Evolutionary conservation across 352 stramenopile species (phyloP).

Genomic region (Saprolegnia parasitica): DNA sequence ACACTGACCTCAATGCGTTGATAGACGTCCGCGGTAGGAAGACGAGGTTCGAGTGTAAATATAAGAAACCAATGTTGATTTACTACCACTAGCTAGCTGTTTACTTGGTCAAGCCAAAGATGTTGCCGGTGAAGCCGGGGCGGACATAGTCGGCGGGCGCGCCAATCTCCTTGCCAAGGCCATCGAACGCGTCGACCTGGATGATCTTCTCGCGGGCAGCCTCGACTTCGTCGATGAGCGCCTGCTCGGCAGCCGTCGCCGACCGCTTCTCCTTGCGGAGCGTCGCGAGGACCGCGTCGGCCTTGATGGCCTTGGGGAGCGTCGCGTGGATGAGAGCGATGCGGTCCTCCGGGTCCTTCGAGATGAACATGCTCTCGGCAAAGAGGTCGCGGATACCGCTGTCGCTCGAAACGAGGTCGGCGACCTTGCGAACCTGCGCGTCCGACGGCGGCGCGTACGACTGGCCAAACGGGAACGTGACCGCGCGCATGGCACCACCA

Average conservation of each 20-base stretch:
- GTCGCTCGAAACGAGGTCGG: slow-evolving; percentile 67
- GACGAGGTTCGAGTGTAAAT: too few relatives aligned
- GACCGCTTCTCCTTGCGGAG: slow-evolving; percentile 93
- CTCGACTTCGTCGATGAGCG: slow-evolving; percentile 94
- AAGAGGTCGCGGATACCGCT: slow-evolving; percentile 63
- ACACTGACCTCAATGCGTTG: too few relatives aligned
- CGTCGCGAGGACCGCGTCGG: slow-evolving; percentile 87
- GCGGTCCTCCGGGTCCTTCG: slow-evolving; percentile 55
- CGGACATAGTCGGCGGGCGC: slow-evolving; percentile 85
- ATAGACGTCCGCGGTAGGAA: too few relatives aligned
- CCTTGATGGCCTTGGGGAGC: slow-evolving; percentile 84
- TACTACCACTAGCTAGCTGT: neutral
- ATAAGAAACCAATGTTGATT: too few relatives aligned
- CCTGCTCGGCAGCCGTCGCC: slow-evolving; percentile 90
- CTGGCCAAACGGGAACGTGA: slow-evolving; percentile 94
- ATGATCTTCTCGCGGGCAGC: slow-evolving; percentile 94
- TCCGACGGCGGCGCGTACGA: slow-evolving; percentile 90
- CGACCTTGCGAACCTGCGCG: slow-evolving; percentile 67
- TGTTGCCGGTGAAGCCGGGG: slow-evolving; percentile 74
- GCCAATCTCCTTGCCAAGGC: slow-evolving; percentile 75
- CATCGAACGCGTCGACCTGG: slow-evolving; percentile 93
- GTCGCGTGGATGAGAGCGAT: slow-evolving; percentile 71
- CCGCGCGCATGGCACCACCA: slow-evolving; percentile 88
- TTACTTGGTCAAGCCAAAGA: slow-evolving; percentile 24
- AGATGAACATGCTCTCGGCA: slow-evolving; percentile 73